Conservation (phyloP, 176 grass and related monocot species). For the Poa pratensis region DNA sequence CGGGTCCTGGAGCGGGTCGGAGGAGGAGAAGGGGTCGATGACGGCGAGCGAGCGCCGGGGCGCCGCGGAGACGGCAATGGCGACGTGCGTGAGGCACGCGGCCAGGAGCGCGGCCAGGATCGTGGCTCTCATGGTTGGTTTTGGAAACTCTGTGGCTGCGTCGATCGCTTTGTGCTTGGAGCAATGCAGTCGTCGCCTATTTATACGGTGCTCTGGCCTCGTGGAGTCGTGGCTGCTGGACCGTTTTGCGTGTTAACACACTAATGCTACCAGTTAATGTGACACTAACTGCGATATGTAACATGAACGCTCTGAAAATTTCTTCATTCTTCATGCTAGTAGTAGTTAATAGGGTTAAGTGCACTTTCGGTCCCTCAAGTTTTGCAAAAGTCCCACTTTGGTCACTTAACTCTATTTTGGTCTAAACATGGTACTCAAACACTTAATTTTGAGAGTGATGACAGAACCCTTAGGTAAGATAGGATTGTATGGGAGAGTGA, state of each 20-base stretch:
- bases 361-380: no score
- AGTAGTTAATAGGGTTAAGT: no score
- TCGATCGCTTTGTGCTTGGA: neutral
- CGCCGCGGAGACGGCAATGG: constrained; percentile 4
- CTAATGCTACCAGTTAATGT: neutral
- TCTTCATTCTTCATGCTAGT: constrained; percentile 1
- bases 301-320: neutral
- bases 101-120: constrained; percentile 31
- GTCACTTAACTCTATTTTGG: no score
- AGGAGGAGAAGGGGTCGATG: neutral
- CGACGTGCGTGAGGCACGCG: constrained; percentile 30
- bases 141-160: neutral
- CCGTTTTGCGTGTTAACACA: constrained; percentile 10
- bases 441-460: no score
- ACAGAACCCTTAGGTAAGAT: no score
- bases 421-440: no score
- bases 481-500: no score
- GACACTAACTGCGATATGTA: neutral
- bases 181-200: neutral
- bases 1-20: neutral
- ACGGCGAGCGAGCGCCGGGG: constrained; percentile 34
- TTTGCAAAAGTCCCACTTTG: no score
- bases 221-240: neutral
- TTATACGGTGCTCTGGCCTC: neutral
- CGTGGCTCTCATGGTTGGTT: constrained; percentile 24